Percentiles rank a stretch among this genome's conserved stretches.
Evolutionary conservation across 495 filamentous ascomycete species (phyloP).

Genomic region (Penicillium psychrofluorescens): DNA sequence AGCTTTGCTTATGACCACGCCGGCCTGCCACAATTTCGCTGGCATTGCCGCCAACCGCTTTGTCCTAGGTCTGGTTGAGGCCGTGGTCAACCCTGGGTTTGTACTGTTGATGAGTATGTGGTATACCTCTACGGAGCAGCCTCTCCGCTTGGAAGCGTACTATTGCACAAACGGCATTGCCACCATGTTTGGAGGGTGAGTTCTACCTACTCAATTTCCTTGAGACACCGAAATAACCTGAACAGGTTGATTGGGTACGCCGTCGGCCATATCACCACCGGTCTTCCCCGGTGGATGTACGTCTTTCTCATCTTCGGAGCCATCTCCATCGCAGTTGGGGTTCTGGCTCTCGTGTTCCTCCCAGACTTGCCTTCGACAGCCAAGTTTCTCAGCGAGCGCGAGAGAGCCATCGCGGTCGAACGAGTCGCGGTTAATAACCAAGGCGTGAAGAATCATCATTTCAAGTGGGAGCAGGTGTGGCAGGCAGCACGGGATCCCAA

Average conservation of each 20-base stretch:
- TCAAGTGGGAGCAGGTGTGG: constrained; percentile 42
- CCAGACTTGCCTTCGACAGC: constrained; percentile 38
- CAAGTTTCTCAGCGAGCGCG: constrained; percentile 22
- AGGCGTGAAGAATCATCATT: constrained; percentile 40
- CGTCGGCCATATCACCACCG: constrained; percentile 39
- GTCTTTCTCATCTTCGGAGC: constrained; percentile 44
- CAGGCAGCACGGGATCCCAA: constrained; percentile 40
- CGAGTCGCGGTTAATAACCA: constrained; percentile 35
- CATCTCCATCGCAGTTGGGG: constrained; percentile 23
- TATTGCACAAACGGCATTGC: constrained; percentile 52
- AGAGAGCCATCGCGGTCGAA: constrained; percentile 37
- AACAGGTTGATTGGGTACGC: constrained; percentile 47
- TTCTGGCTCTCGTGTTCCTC: constrained; percentile 30
- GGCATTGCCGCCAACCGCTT: constrained; percentile 40
- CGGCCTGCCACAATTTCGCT: constrained; percentile 32
- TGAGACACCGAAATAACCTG: not conserved
- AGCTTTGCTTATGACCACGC: constrained; percentile 31
- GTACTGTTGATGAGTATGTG: constrained; percentile 52
- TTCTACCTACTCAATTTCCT: not conserved
- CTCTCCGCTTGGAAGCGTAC: constrained; percentile 45
- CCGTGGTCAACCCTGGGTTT: constrained; percentile 49
- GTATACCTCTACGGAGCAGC: constrained; percentile 48
- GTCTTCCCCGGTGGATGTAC: constrained; percentile 39
- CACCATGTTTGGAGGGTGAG: constrained; percentile 46
- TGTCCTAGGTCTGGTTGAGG: constrained; percentile 48